Conservation (phyloP, 495 filamentous ascomycete genomes). For the Pyrenula aspistea region DNA sequence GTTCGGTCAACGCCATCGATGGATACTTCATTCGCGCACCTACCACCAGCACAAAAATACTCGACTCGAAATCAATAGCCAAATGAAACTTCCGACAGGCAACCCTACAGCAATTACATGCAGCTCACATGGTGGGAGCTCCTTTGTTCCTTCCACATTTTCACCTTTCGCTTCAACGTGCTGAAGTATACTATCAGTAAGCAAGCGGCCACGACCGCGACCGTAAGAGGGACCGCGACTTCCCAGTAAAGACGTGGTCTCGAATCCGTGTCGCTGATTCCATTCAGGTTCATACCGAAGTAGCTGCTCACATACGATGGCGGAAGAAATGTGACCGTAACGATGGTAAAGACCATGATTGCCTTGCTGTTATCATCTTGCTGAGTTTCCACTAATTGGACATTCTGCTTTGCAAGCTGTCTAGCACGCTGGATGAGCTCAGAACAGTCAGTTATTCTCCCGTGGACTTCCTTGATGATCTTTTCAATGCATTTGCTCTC, state of each 20-base stretch:
- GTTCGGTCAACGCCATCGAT: too few species aligned
- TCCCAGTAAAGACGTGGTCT: slow-evolving; percentile 38
- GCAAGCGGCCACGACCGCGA: slow-evolving; percentile 13
- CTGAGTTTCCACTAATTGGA: slow-evolving; percentile 6
- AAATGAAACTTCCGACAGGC: too few species aligned
- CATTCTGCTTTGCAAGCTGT: slow-evolving; percentile 3
- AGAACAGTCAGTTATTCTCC: slow-evolving; percentile 1
- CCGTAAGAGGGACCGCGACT: slow-evolving; percentile 28
- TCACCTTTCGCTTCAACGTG: too few species aligned
- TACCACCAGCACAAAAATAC: too few species aligned
- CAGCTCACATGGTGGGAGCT: too few species aligned
- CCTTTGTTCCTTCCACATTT: too few species aligned
- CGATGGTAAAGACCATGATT: slow-evolving; percentile 25
- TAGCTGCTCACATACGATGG: slow-evolving; percentile 22
- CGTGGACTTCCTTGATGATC: slow-evolving; percentile 1
- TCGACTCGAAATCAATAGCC: too few species aligned
- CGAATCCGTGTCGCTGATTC: slow-evolving; percentile 33
- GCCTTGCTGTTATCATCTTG: too few species aligned
- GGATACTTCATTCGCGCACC: too few species aligned
- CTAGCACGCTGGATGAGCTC: slow-evolving; percentile 4
- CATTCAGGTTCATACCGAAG: slow-evolving; percentile 34
- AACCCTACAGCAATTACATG: too few species aligned
- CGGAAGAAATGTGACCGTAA: slow-evolving; percentile 34
- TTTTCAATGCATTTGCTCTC: slow-evolving; percentile 5
- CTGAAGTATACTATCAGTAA: too few species aligned